Conservation (phyloP, 73 alveolate genomes). For the Tetrahymena malaccensis region DNA sequence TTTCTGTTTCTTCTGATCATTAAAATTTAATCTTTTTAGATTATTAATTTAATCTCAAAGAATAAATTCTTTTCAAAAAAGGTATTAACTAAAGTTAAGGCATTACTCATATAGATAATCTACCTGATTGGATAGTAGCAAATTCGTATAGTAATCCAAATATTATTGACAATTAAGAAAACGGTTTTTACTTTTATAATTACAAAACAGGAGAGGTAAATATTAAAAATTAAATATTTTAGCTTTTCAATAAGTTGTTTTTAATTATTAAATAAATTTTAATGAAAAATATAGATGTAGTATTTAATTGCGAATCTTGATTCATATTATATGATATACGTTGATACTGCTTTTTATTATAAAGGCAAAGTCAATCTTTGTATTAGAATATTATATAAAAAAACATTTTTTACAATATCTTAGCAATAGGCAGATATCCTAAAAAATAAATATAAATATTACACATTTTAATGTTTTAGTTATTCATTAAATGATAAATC, state of each 20-base stretch:
- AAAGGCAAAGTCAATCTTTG: not conserved
- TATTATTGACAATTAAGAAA: not conserved
- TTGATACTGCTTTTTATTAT: not conserved
- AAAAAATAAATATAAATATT: not conserved
- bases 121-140: not conserved
- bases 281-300: not conserved
- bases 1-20: not conserved
- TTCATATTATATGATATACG: not conserved
- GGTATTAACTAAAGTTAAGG: not conserved
- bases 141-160: not conserved
- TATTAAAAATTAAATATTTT: not conserved
- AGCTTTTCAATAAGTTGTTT: no score
- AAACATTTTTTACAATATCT: not conserved
- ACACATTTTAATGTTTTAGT: not conserved
- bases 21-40: not conserved
- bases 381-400: not conserved
- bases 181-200: not conserved
- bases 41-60: not conserved
- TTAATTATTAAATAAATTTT: no score
- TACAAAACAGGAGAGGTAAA: not conserved
- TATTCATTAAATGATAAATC: not conserved
- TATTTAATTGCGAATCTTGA: not conserved
- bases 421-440: not conserved
- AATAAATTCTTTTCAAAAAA: not conserved
- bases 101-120: not conserved